These are phyloP conservation scores for Termitomyces sp. DNA, from an alignment of 768 basidiomycete genomes.

Conservation along the genomic window DNA sequence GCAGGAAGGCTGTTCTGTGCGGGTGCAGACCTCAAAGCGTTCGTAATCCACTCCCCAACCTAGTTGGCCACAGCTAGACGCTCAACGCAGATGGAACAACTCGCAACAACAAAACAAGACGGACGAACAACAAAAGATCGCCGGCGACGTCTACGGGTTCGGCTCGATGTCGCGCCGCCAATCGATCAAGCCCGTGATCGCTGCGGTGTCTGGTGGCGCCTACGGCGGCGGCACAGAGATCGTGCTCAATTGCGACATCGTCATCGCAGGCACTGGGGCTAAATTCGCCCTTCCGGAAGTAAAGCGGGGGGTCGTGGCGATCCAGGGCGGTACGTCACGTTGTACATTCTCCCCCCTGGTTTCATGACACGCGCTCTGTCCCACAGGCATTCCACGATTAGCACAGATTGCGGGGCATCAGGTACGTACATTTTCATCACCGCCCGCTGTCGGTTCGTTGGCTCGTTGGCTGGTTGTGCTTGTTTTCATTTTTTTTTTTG, in stretches of 20 bases:
- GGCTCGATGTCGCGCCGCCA: conserved; percentile 66
- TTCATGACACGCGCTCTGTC: not conserved
- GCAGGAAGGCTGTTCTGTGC: conserved; percentile 71
- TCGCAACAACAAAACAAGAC: conserved; percentile 37
- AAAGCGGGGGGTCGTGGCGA: conserved; percentile 67
- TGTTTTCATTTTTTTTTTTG: not conserved
- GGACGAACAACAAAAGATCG: conserved; percentile 37
- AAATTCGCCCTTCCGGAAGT: conserved; percentile 76
- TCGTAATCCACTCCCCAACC: conserved; percentile 25
- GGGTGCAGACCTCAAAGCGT: conserved; percentile 76
- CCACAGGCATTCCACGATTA: conserved; percentile 62
- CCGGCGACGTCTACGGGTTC: conserved; percentile 51
- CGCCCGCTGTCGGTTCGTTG: too few species aligned
- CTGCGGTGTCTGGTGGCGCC: conserved; percentile 73
- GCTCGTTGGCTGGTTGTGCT: too few species aligned
- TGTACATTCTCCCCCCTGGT: too few species aligned
- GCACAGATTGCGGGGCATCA: conserved; percentile 67
- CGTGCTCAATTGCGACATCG: conserved; percentile 71
- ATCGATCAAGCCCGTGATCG: conserved; percentile 69
- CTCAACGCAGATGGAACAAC: conserved; percentile 48
- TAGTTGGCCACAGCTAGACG: not conserved
- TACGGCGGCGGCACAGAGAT: conserved; percentile 66
- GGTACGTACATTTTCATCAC: conserved; percentile 29
- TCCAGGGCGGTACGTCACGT: conserved; percentile 50
- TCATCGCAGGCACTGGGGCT: conserved; percentile 60